Evolutionary conservation across 192 early-diverging fungal genomes (phyloP), one percentile per base, ranked within the genome.

Genomic region (Thoreauomyces humboldtii): DNA sequence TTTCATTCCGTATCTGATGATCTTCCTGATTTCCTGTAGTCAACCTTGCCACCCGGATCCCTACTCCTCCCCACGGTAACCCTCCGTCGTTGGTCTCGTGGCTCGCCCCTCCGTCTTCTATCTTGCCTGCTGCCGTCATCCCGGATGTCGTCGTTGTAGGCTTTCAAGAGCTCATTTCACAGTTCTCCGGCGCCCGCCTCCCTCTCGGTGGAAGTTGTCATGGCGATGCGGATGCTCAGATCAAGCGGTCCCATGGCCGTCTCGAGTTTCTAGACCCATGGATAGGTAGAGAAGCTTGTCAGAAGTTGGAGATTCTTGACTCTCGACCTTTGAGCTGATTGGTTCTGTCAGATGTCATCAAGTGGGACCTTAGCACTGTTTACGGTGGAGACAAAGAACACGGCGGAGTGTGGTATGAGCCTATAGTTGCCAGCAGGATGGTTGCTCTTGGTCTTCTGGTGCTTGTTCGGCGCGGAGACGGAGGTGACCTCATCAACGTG

Each of bases 131-230:
- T 14, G 22, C 56, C 15, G 50, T 43, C 7, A 35, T 31, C 14
- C 74, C 74, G 21, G 71, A 76, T 44, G 43, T 76, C 3, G 69
- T 76, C 15, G 73, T 56, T 14, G 28, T 76, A 1, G 74, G 74
- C n/a, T 69, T 76, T 41, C 74, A 76, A 41, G 74, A 76, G 53
- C 27, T 76, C 7, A 14, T 69, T 4, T 61, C 70, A 25, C 74
- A 76, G 53, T 24, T 24, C 7, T 9, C 27, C n/a, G 70, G 69
- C 17, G 42, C 63, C 15, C 19, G 34, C 1, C 32, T 63, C 9
- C 54, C 67, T 7, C 41, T 37, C 0, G 46, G 45, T 19, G 45
- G 44, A 32, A 50, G 24, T 34, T 58, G 32, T 27, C 45, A 67
- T 36, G 58, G 58, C 28, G 37, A 25, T 24, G 60, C 61, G 21